Evolutionary conservation across 2,329 filamentous ascomycete genomes (phyloP), one percentile per base, ranked within the genome.

Genomic region (Botrytis tulipae): DNA sequence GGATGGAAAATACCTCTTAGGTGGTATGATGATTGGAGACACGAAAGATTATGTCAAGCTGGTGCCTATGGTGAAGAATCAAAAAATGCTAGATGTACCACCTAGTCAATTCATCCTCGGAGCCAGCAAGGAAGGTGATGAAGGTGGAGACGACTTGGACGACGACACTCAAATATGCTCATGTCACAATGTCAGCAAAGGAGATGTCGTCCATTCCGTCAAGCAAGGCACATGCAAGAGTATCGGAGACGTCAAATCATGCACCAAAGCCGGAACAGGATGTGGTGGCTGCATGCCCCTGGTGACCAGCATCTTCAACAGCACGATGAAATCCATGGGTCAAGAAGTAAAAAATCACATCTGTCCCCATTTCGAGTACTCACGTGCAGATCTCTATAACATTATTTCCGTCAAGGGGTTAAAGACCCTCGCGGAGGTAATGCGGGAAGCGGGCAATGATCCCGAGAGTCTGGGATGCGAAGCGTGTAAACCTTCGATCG

Each of bases 21-120:
- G 94, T n/a, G 95, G 94, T 6, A 97, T 97, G 93, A 97, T 97
- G 93, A 96, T 97, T 75, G 95, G 94, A 57, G 94, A 97, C 79
- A 97, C 93, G 0, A 92, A 89, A 76, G 94, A 97, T 83, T 97
- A 97, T 80, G 88, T 97, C 83, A 97, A 95, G 82, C 84, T 97
- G 35, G 93, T 97, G 1, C 92, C 93, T 1, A 90, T 97, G 86
- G 93, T 96, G 72, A 97, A 95, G 84, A 91, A 89, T 76, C 92
- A 94, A 80, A 97, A 95, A 81, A 85, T 87, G 75, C 86, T 97
- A 1, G 93, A 97, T 22, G 85, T 93, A 0, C 89, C 93, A 0
- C 94, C 94, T 0, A 90, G 91, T 67, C 90, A 97, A 81, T 90
- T 97, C 73, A 97, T 97, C 76, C 84, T 97, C 3, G 94, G 94